These are phyloP conservation scores for Monosporascus sp. DNA, from an alignment of 2,329 filamentous ascomycete species.

Conservation along the genomic window DNA sequence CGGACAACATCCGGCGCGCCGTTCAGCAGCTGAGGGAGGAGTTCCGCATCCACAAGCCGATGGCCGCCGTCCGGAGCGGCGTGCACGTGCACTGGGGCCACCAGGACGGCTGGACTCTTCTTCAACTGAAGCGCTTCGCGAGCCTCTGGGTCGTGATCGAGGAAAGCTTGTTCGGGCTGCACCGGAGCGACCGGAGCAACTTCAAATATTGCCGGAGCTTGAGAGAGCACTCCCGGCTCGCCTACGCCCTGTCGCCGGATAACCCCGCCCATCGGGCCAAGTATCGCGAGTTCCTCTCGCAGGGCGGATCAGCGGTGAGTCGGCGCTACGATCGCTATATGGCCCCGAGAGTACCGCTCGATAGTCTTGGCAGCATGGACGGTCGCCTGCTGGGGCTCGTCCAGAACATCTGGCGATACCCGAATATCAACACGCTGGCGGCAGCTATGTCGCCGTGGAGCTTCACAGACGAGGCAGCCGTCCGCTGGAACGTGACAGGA, in stretches of 20 bases:
- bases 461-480: not conserved
- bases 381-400: not conserved
- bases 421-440: slow-evolving; percentile 1
- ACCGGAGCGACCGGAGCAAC: slow-evolving; percentile 8
- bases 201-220: not conserved
- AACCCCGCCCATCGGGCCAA: not conserved
- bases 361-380: not conserved
- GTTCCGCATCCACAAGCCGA: slow-evolving; percentile 19
- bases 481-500: slow-evolving; percentile 6
- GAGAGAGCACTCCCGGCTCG: not conserved
- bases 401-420: slow-evolving; percentile 9
- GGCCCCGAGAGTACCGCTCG: not conserved
- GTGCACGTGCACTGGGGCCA: slow-evolving; percentile 19
- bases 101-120: slow-evolving; percentile 13
- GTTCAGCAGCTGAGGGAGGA: slow-evolving; percentile 10
- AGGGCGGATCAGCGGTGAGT: not conserved
- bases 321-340: not conserved
- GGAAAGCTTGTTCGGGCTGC: slow-evolving; percentile 7
- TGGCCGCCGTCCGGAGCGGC: not conserved
- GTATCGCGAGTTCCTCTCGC: not conserved
- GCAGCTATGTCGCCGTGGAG: not conserved
- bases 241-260: not conserved
- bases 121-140: slow-evolving; percentile 18
- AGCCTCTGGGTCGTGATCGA: slow-evolving; percentile 15
- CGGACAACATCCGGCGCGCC: slow-evolving; percentile 2